phyloP scores from a whole-genome alignment of 2,329 filamentous ascomycete genomes.

The Trichoderma sp. region DNA sequence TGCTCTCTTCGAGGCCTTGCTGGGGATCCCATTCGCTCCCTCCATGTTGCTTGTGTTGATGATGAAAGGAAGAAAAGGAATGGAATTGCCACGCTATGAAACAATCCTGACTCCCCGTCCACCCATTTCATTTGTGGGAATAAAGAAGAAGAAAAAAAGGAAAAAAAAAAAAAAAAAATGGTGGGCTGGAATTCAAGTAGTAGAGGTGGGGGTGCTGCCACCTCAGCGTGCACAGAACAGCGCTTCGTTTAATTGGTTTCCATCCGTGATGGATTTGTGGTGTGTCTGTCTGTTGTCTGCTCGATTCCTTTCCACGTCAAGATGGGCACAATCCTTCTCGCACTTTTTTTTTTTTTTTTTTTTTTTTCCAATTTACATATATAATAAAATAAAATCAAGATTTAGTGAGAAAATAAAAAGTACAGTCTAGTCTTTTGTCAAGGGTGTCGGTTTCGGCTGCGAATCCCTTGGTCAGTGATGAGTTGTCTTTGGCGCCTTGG shows the following conservation, averaged over 20 bases:
- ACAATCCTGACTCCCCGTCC: neutral
- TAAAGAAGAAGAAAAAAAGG: neutral
- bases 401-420: neutral
- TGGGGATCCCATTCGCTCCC: neutral
- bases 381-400: neutral
- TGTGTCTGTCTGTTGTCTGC: neutral
- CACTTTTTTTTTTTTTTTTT: neutral
- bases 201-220: constrained; percentile 8
- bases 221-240: constrained; percentile 9
- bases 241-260: neutral
- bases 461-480: neutral
- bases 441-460: neutral
- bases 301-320: neutral
- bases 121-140: no score
- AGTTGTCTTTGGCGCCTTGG: neutral
- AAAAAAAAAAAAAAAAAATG: neutral
- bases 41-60: neutral
- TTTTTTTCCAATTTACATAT: neutral
- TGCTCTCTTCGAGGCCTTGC: neutral
- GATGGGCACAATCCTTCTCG: neutral
- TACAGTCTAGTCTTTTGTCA: neutral
- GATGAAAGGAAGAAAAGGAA: neutral
- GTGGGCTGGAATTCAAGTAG: neutral
- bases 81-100: neutral
- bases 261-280: neutral